Conservation (phyloP, 441 rosid species). For the Melastoma candidum region DNA sequence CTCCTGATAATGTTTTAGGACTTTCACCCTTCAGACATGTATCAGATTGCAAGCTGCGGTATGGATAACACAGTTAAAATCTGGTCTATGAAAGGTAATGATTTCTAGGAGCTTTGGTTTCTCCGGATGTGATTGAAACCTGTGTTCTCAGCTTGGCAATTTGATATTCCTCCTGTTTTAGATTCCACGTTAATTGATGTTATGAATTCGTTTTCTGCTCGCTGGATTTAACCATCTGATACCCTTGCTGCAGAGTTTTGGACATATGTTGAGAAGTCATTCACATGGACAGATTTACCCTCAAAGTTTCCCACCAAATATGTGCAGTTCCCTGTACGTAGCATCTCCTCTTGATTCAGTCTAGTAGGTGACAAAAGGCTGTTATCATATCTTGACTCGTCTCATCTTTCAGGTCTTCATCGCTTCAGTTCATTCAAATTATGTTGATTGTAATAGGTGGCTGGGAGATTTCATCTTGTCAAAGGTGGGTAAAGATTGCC, state of each 20-base stretch:
- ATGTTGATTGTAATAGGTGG: constrained; percentile 94
- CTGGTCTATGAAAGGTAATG: constrained; percentile 96
- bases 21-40: constrained; percentile 80
- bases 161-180: neutral
- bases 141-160: constrained; percentile 6
- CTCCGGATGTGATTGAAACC: neutral
- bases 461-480: constrained; percentile 90
- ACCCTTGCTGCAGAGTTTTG: constrained; percentile 63
- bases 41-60: constrained; percentile 87
- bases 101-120: neutral
- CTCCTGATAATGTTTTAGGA: constrained; percentile 36
- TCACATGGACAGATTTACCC: constrained; percentile 90
- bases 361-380: neutral
- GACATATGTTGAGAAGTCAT: constrained; percentile 93
- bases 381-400: constrained; percentile 5
- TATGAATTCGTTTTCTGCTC: too few relatives aligned
- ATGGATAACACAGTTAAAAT: constrained; percentile 93
- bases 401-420: constrained; percentile 59
- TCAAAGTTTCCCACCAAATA: constrained; percentile 93
- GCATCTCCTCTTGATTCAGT: constrained; percentile 11
- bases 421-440: constrained; percentile 86
- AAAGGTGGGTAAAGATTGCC: constrained; percentile 38
- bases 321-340: constrained; percentile 90
- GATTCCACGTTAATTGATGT: too few relatives aligned
- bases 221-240: too few relatives aligned